Base-by-base conservation (phyloP, 2,329 filamentous ascomycete genomes). In the Diaporthe aspalathi region DNA sequence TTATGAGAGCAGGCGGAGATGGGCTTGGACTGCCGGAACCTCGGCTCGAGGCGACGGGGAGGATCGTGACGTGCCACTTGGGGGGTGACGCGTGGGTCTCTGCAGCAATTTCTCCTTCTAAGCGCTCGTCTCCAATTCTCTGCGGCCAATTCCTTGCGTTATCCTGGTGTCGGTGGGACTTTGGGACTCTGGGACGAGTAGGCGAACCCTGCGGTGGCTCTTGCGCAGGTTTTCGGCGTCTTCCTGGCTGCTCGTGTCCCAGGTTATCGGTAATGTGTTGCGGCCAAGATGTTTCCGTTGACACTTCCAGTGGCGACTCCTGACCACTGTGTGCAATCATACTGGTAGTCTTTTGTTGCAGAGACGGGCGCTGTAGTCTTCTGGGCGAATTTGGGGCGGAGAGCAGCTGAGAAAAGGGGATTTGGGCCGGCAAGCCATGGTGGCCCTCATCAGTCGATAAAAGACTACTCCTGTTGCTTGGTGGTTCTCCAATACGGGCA, bases 31-130 rank as follows among this genome's bases (percentile, higher is more conserved):
- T 40, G 7, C 29, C 35, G 5, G 22, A 14, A 3, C n/a, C 20
- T 35, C 38, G 27, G n/a, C 29, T 53, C n/a, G 17, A 9, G n/a
- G 50, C 2, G 7, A 70, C 32, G 17, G 67, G 71, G 20, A 70
- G 9, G 17, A 70, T 70, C 17, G n/a, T 57, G 47, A 70, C 40
- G 14, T 56, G 68, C 71, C 68, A 67, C 2, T 22, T 66, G 6
- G 53, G 47, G 8, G 52, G 27, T 16, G 35, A 52, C 0, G 60
- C 2, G 4, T 45, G 53, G 5, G 29, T 20, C 9, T 17, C 16
- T 22, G 43, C 22, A 6, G 12, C 5, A 9, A 4, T 22, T 9
- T 47, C 35, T 20, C 35, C 29, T 35, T 60, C 17, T 6, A 7
- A 9, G 17, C 38, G 5, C 43, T 22, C 9, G 22, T 29, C 53